Evolutionary conservation across 1,139 yeast species (phyloP), one percentile per base, ranked within the genome.

Genomic region (Lizanozyma gosingica): DNA sequence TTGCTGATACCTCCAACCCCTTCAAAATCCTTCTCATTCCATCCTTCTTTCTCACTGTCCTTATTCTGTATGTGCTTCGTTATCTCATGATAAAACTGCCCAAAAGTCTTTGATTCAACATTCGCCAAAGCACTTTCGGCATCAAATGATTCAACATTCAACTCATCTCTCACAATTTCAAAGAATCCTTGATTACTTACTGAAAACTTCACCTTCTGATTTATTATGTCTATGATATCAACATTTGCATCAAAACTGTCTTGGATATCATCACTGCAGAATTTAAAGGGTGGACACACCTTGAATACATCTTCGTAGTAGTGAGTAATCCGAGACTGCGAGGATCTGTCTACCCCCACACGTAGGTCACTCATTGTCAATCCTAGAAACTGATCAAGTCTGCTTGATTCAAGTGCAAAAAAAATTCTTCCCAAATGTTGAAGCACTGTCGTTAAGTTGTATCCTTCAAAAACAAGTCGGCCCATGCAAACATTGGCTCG

Each of bases 401-500:
- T 65, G 40, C 63, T 68, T 15, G 86, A 55, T 41, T 65, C 54
- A 34, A 55, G 51, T 17, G 68, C 67, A 15, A 87, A 62, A 51
- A 78, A 86, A 43, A 72, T 73, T 38, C 59, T 56, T 48, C 76
- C 78, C 40, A 83, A 68, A 37, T 67, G 69, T 27, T 61, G 57
- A 14, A 87, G 51, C 34, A 82, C 61, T 4, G 54, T 55, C 0
- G 57, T 53, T 18, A 90, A 65, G 34, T 76, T 63, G 51, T 76
- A 85, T 0, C 92, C 88, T 17, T 74, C 67, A 42, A 76, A 69
- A 17, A 85, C 60, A 35, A 90, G 59, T 38, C 72, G 68, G 50
- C 84, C 60, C 18, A 88, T 63, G 27, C 78, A 56, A 35, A 63
- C 63, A 56, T 88, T 90, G 1, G 97, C 92, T 39, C 83, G 66